Base-by-base conservation (phyloP, 108 stramenopile genomes). In the Bacterosira constricta region DNA sequence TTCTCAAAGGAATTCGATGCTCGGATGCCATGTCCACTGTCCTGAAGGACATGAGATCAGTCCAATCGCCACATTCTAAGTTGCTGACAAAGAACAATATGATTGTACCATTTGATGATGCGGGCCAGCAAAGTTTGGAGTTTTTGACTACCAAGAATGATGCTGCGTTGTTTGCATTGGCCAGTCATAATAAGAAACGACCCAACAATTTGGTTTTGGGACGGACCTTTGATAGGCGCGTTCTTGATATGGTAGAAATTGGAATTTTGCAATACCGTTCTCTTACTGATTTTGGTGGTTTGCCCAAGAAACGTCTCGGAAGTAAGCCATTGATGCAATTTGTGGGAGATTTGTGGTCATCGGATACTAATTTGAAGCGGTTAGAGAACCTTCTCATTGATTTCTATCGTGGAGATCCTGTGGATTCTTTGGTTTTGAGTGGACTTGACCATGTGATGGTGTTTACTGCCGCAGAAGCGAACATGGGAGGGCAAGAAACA, bases 161-260 rank as follows among this genome's bases (percentile, higher is more conserved):
- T 66, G 95, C 91, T 51, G 58, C 92, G 1, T 56, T 98, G 9
- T 97, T 99, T 81, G 95, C 86, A 25, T 50, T 98, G 71, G 98
- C 94, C 6, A 86, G 90, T 54, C 96, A 97, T 86, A 97, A 94
- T 77, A 99, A 99, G 80, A 99, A 99, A 77, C 85, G 99, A 82
- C 98, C 99, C 10, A 90, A 99, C 84, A 99, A 99, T 71, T 69
- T 99, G 26, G 82, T 98, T 0, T 42, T 99, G 59, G 99, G 99
- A 0, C 81, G 99, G 42, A 96, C 94, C 8, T 98, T 96, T 84
- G 98, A 99, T 72, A 87, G 86, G 58, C 89, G 97, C 73, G 59
- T 99, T n/a, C 84, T 99, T 17, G 99, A 99, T 71, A 95, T 98
- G 93, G 90, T 94, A 13, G 99, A 99, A 83, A 55, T 99, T 7